phyloP scores from a whole-genome alignment of 352 stramenopile genomes.

The Pythium brachiatum region DNA sequence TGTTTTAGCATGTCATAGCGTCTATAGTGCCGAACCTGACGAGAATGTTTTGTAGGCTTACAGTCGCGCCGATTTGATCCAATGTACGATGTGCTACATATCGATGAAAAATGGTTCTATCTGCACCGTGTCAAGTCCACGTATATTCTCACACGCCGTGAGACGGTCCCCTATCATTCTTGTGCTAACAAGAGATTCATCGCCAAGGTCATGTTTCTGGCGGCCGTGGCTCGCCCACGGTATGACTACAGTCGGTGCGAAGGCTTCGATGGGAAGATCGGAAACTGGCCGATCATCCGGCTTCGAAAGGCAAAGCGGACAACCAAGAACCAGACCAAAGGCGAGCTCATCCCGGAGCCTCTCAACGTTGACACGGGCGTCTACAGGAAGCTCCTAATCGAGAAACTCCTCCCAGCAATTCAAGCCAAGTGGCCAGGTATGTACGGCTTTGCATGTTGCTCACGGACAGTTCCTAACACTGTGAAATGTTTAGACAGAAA shows the following conservation, averaged over 20 bases:
- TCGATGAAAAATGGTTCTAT: constrained; percentile 35
- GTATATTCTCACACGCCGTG: constrained; percentile 16
- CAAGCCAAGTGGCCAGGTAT: constrained; percentile 9
- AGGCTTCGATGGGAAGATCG: constrained; percentile 19
- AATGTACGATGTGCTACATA: constrained; percentile 22
- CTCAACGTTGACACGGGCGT: constrained; percentile 7
- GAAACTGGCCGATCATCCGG: constrained; percentile 13
- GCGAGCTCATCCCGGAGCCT: neutral
- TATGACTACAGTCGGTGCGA: constrained; percentile 8
- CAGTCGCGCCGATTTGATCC: constrained; percentile 10
- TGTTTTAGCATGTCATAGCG: neutral
- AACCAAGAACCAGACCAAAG: constrained; percentile 13
- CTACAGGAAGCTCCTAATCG: neutral
- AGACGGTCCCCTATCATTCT: constrained; percentile 9
- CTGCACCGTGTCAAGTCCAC: constrained; percentile 12
- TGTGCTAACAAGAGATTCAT: constrained; percentile 29
- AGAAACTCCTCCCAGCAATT: constrained; percentile 13
- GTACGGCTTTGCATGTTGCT: too few species aligned
- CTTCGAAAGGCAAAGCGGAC: neutral
- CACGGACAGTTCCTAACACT: too few species aligned
- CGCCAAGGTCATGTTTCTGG: constrained; percentile 32
- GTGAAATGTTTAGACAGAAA: neutral
- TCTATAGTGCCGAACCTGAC: neutral
- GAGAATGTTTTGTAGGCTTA: neutral
- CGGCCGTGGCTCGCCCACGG: constrained; percentile 12